Evolutionary conservation across 805 yeast species (phyloP).

Genomic region (Saturnispora silvae): DNA sequence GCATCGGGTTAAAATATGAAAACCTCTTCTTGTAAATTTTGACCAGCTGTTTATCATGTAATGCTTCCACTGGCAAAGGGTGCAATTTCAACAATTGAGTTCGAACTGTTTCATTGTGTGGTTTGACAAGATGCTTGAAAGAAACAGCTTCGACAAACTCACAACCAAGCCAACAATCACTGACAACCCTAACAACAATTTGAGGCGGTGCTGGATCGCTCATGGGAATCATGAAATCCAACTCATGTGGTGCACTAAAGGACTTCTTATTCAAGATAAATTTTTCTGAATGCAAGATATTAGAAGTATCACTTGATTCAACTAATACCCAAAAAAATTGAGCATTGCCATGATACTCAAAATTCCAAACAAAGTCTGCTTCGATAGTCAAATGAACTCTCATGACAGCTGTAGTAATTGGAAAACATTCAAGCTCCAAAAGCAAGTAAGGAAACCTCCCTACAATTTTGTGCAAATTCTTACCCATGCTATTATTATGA

Average conservation of each 20-base stretch:
- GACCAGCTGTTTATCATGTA: conserved; percentile 60
- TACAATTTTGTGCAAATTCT: conserved; percentile 44
- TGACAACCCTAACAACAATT: conserved; percentile 63
- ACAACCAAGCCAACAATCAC: conserved; percentile 86
- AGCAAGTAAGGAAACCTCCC: conserved; percentile 66
- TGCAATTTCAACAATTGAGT: conserved; percentile 72
- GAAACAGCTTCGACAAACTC: conserved; percentile 70
- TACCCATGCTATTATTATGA: conserved; percentile 71
- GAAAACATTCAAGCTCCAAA: conserved; percentile 76
- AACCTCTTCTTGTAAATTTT: conserved; percentile 56
- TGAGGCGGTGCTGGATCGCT: conserved; percentile 88
- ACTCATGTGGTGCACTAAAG: conserved; percentile 45
- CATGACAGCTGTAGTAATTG: conserved; percentile 80
- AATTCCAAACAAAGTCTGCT: conserved; percentile 84
- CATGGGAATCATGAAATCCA: conserved; percentile 89
- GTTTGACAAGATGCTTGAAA: conserved; percentile 82
- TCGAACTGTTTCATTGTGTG: conserved; percentile 75
- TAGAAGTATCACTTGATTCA: conserved; percentile 69
- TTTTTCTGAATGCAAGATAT: conserved; percentile 73
- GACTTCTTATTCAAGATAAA: conserved; percentile 56
- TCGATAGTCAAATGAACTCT: conserved; percentile 60
- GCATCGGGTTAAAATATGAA: conserved; percentile 94
- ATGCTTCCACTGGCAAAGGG: conserved; percentile 77
- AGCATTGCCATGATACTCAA: conserved; percentile 65
- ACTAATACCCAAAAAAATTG: conserved; percentile 90